A percentile compares a stretch with the other conserved stretches of the same genome.
Conservation (phyloP, 805 yeast genomes). For the Hanseniaspora nectarophila region DNA sequence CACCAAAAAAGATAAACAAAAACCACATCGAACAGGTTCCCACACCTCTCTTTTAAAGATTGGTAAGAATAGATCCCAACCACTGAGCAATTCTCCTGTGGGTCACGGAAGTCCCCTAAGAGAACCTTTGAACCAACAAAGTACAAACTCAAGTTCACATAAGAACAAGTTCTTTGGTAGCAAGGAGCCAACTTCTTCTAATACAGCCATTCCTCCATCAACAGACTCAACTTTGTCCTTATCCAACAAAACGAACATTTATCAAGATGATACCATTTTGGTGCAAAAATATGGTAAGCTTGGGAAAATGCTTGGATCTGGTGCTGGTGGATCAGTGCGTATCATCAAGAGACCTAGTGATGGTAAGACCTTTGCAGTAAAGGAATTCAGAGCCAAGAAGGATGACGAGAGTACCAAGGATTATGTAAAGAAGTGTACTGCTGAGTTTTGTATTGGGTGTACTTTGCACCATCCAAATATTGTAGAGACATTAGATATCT, state of each 20-base stretch:
- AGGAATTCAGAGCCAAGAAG: slow-evolving; percentile 64
- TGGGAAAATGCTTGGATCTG: slow-evolving; percentile 68
- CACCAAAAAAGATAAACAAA: slow-evolving; percentile 1
- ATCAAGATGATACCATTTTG: slow-evolving; percentile 41
- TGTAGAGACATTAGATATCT: slow-evolving; percentile 64
- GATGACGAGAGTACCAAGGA: slow-evolving; percentile 61
- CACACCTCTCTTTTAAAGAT: slow-evolving; percentile 10
- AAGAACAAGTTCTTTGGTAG: slow-evolving; percentile 15
- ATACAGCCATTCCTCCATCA: slow-evolving; percentile 30
- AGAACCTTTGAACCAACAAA: not conserved
- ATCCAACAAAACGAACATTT: slow-evolving; percentile 30
- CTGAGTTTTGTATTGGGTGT: slow-evolving; percentile 80
- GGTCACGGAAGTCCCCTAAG: not conserved
- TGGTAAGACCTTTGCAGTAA: slow-evolving; percentile 66
- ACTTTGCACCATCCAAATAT: slow-evolving; percentile 72
- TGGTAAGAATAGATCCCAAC: slow-evolving; percentile 11
- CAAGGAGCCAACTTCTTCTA: slow-evolving; percentile 14
- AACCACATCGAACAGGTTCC: slow-evolving; percentile 6
- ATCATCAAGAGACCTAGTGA: slow-evolving; percentile 56
- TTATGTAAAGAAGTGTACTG: slow-evolving; percentile 75
- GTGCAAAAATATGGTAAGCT: slow-evolving; percentile 56
- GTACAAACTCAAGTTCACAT: slow-evolving; percentile 18
- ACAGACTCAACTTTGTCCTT: slow-evolving; percentile 27
- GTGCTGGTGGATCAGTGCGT: slow-evolving; percentile 83
- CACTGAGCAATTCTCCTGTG: not conserved